Conservation (phyloP, 345 rosid species). For the Euclidium syriacum region DNA sequence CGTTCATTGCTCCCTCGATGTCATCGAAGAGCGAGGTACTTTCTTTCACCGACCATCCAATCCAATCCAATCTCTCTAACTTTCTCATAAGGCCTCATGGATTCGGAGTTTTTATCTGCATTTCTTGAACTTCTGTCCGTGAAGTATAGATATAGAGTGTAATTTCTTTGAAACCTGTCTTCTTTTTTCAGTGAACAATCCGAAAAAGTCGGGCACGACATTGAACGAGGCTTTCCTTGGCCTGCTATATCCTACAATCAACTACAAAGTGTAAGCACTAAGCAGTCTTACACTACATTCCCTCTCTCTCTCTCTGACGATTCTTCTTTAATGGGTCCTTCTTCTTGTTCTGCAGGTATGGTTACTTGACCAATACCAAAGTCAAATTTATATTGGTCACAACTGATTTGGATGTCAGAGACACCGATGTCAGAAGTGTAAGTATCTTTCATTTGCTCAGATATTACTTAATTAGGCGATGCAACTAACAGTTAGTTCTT, state of each 20-base stretch:
- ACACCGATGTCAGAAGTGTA: conserved; percentile 88
- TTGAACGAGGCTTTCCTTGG: conserved; percentile 92
- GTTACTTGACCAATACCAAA: conserved; percentile 92
- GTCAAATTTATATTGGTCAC: conserved; percentile 91
- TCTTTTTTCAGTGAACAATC: conserved; percentile 72
- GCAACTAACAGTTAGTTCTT: background rate
- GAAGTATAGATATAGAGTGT: background rate
- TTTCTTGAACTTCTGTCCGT: background rate
- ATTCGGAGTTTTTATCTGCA: background rate
- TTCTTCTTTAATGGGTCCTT: background rate
- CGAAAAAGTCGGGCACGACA: conserved; percentile 71
- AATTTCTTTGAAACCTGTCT: background rate
- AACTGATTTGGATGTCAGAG: conserved; percentile 82
- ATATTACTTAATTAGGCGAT: background rate
- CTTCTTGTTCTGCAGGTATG: conserved; percentile 45
- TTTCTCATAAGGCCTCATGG: too few relatives aligned
- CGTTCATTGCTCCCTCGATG: conserved; percentile 95
- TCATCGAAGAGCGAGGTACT: conserved; percentile 87
- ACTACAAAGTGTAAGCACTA: conserved; percentile 88
- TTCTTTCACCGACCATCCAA: background rate
- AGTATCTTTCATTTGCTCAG: conserved; percentile 22
- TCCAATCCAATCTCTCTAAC: background rate
- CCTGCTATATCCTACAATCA: conserved; percentile 82
- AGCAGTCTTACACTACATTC: background rate
- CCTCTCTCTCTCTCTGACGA: background rate